Conservation (phyloP, 2,329 filamentous ascomycete genomes). For the Fusarium sulawesiense region DNA sequence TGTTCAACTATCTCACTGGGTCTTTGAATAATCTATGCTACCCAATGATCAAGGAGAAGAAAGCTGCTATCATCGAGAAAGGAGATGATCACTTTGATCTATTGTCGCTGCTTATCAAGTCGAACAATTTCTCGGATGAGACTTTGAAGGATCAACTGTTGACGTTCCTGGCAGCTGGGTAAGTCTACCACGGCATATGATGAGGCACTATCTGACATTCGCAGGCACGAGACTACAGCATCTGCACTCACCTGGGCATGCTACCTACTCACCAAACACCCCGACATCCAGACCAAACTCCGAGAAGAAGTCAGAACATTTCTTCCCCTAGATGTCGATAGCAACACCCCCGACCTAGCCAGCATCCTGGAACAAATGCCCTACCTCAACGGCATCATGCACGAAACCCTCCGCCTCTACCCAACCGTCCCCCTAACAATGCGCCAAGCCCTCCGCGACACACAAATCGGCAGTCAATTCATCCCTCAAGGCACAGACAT, state of each 20-base stretch:
- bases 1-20: conserved; percentile 27
- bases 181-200: fast-evolving
- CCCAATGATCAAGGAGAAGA: conserved; percentile 57
- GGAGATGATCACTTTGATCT: conserved; percentile 69
- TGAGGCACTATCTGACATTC: background rate
- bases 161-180: conserved; percentile 61
- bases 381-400: conserved; percentile 75
- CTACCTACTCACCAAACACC: conserved; percentile 34
- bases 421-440: conserved; percentile 74
- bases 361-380: conserved; percentile 70
- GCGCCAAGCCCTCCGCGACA: conserved; percentile 67
- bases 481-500: conserved; percentile 75
- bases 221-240: conserved; percentile 37
- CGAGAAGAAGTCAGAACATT: conserved; percentile 25
- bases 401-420: conserved; percentile 75
- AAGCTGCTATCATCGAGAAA: conserved; percentile 58
- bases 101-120: conserved; percentile 66
- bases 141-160: conserved; percentile 66
- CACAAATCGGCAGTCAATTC: conserved; percentile 65
- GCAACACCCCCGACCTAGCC: conserved; percentile 53
- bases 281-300: conserved; percentile 31
- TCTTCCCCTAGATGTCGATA: background rate
- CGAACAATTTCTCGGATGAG: conserved; percentile 63
- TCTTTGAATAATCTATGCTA: conserved; percentile 24
- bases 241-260: conserved; percentile 39